These are phyloP conservation scores for Colletotrichum sp. DNA, from an alignment of 2,329 filamentous ascomycete genomes.

Conservation along the genomic window DNA sequence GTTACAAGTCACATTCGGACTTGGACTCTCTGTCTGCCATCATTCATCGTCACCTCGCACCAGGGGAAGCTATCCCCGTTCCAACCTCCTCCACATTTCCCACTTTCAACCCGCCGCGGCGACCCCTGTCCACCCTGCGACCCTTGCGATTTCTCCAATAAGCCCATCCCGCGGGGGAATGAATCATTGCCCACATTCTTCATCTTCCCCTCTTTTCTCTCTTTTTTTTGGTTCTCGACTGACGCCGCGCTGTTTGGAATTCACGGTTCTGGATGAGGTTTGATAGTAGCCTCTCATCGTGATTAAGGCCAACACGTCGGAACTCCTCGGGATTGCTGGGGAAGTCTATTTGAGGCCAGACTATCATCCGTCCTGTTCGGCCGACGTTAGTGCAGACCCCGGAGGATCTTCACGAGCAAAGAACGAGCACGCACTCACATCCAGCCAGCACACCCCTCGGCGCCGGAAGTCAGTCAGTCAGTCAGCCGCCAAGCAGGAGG, in stretches of 20 bases:
- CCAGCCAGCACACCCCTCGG: not conserved
- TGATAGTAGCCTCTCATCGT: not conserved
- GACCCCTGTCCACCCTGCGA: not conserved
- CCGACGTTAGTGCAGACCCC: not conserved
- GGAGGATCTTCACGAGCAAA: slow-evolving; percentile 7
- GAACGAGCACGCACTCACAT: not conserved
- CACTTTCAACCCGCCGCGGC: not conserved
- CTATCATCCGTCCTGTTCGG: not conserved
- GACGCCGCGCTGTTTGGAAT: not conserved
- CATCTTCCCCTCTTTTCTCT: slow-evolving; percentile 17
- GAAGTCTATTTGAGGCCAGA: not conserved
- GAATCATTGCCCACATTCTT: not conserved
- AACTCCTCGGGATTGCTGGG: not conserved
- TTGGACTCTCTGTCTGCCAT: not conserved
- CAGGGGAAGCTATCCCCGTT: not conserved
- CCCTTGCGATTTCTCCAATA: slow-evolving; percentile 6
- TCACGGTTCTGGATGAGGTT: not conserved
- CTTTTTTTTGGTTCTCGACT: not conserved
- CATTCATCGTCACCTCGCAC: not conserved
- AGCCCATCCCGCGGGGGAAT: slow-evolving; percentile 1
- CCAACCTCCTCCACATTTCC: not conserved
- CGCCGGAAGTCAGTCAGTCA: not conserved
- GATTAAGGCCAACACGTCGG: not conserved
- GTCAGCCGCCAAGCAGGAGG: slow-evolving; percentile 10
- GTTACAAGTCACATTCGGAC: not conserved